Evolutionary conservation across 1,284 basidiomycete species (phyloP), one percentile per base, ranked within the genome.

Genomic region (Papiliotrema laurentii): DNA sequence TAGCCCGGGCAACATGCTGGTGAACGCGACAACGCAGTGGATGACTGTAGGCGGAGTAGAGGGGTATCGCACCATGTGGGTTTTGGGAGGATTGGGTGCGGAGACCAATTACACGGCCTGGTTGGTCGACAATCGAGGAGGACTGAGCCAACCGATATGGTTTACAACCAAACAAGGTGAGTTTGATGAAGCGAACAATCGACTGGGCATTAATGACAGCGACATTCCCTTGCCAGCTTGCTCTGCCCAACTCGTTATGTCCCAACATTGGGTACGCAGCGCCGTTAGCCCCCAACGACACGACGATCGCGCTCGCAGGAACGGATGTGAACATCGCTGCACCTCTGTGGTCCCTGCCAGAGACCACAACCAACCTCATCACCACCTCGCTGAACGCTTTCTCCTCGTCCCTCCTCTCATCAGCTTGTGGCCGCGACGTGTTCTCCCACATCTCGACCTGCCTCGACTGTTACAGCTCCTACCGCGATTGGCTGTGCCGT

Each of bases 381-480:
- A 67, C 82, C 21, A 73, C 77, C 5, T 82, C 81, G 52, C 72
- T 90, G 53, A 71, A 83, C 27, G 86, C 87, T 62, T 89, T 91
- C 71, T 85, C 86, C 1, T 78, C 78, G 1, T 80, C 81, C 14
- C 80, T 92, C 18, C 77, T 79, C 14, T 83, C 85, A 2, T 81
- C 82, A 55, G 81, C 86, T 1, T 91, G 89, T 62, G 89, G 88
- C 3, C 78, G 87, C 22, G 88, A 90, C 66, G 66, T 78, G 41
- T 92, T 89, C 73, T 89, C 86, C 9, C 85, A 85, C 1, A 73
- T 89, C 5, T 81, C 86, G 19, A 79, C 80, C 1, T 92, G 89
- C 61, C 77, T 80, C 11, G 85, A 87, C 68, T 91, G 89, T 63
- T 83, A 85, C 56, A 61, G 73, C 24, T 81, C 81, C 16, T 92